Evolutionary conservation across 371 early-diverging fungal species (phyloP).

Genomic region (Mucor ambiguus): DNA sequence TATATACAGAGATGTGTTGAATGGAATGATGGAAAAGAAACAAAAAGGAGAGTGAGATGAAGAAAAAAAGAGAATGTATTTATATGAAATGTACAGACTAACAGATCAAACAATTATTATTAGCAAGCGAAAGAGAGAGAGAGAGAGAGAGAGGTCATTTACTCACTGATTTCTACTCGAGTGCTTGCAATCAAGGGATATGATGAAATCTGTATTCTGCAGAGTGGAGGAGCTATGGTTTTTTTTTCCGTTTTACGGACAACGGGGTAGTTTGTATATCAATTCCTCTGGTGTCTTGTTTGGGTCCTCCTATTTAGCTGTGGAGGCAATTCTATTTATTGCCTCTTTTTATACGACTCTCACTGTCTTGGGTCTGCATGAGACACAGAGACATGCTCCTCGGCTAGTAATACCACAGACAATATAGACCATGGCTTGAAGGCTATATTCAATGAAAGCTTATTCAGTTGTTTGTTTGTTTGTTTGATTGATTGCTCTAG

Average conservation of each 20-base stretch:
- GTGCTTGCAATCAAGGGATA: conserved; percentile 6
- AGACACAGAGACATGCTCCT: conserved; percentile 11
- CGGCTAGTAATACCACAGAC: conserved; percentile 4
- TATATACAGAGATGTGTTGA: neutral
- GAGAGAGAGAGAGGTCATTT: neutral
- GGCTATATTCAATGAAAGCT: neutral
- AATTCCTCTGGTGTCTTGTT: conserved; percentile 3
- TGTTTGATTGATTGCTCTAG: conserved; percentile 10
- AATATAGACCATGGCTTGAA: neutral
- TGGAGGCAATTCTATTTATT: neutral
- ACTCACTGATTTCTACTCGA: neutral
- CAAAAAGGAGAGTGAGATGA: neutral
- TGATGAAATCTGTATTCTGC: conserved; percentile 13
- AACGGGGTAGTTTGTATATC: conserved; percentile 13
- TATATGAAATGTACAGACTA: neutral
- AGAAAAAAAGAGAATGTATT: neutral
- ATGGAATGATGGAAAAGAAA: neutral
- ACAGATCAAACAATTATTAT: neutral
- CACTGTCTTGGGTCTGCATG: neutral
- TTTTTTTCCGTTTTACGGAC: conserved; percentile 20
- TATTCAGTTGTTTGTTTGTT: conserved; percentile 5
- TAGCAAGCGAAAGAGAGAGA: neutral
- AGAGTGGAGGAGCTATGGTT: neutral
- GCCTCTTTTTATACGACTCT: neutral
- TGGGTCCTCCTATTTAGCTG: neutral